Base-by-base conservation (phyloP, 768 basidiomycete species). In the Boletus vermiculosoides region DNA sequence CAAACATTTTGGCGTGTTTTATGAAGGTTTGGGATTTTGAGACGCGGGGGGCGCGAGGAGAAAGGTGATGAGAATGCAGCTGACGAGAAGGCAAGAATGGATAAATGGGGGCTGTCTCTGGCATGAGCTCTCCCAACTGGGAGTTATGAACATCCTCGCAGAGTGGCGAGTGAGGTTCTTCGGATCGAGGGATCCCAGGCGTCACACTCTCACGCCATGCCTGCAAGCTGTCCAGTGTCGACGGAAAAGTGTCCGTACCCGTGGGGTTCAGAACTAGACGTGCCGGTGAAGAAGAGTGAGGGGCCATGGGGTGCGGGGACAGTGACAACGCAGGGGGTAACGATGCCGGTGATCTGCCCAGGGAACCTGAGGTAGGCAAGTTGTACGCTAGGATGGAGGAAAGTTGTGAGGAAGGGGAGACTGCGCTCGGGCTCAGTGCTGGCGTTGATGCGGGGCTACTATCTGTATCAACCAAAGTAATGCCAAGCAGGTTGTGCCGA, bases 201-300 rank as follows among this genome's bases (percentile, higher is more conserved):
- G 45, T 50, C 37, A 67, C 62, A 41, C 55, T 57, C 53, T 71
- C 63, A 6, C 68, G 66, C 72, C 71, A 72, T 50, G 63, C 60
- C 25, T 72, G 63, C 52, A 71, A 55, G 52, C 52, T 45, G 41
- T 72, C 66, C 45, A 72, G 23, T n/a, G 57, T 61, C 5, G 71
- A 72, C 34, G 71, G 71, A 42, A 73, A 72, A 4, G 72, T 60
- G 15, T 68, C 62, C n/a, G 71, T 72, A 15, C 71, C 69, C 8
- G 59, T 72, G 13, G 71, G 62, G 49, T 61, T 59, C 44, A 72
- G 44, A 39, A 54, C 55, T 13, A 72, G 56, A 47, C 52, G 71
- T 16, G 46, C 51, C 0, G 61, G 56, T 23, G 54, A 57, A 46
- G 57, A 55, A 42, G 61, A 23, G 34, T 53, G 50, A 49, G 45